phyloP scores from a whole-genome alignment of 192 early-diverging fungal genomes.

The Chytriomyces confervae region DNA sequence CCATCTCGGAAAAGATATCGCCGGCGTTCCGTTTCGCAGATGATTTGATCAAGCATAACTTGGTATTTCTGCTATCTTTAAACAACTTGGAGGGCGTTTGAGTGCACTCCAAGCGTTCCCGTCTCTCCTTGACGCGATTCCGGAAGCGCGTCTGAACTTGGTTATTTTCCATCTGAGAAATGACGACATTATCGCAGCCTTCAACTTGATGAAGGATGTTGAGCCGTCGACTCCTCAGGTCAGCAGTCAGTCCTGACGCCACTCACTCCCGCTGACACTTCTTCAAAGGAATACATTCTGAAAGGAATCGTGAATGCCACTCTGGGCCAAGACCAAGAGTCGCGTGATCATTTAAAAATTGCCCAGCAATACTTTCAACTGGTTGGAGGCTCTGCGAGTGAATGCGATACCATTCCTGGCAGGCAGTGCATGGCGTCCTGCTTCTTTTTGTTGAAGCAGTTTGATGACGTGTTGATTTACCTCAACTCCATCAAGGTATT shows the following conservation, averaged over 20 bases:
- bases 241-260: neutral
- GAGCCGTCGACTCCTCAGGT: slow-evolving; percentile 65
- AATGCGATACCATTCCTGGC: slow-evolving; percentile 69
- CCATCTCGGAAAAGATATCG: slow-evolving; percentile 54
- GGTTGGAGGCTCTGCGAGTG: slow-evolving; percentile 63
- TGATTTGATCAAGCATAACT: slow-evolving; percentile 57
- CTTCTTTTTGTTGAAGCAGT: slow-evolving; percentile 67
- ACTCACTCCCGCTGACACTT: neutral
- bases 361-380: slow-evolving; percentile 71
- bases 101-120: slow-evolving; percentile 65
- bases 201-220: slow-evolving; percentile 69
- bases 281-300: slow-evolving; percentile 60
- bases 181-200: slow-evolving; percentile 63
- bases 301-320: slow-evolving; percentile 69
- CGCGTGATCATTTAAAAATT: slow-evolving; percentile 66
- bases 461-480: slow-evolving; percentile 70
- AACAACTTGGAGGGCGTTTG: neutral
- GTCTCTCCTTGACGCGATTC: slow-evolving; percentile 61
- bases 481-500: slow-evolving; percentile 67
- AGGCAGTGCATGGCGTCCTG: slow-evolving; percentile 69
- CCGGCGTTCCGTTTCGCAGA: slow-evolving; percentile 59
- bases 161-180: slow-evolving; percentile 65
- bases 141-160: slow-evolving; percentile 65
- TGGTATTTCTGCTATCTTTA: slow-evolving; percentile 15
- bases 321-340: slow-evolving; percentile 67